Conservation (phyloP, 352 stramenopile species). For the Globisporangium cederbergense region DNA sequence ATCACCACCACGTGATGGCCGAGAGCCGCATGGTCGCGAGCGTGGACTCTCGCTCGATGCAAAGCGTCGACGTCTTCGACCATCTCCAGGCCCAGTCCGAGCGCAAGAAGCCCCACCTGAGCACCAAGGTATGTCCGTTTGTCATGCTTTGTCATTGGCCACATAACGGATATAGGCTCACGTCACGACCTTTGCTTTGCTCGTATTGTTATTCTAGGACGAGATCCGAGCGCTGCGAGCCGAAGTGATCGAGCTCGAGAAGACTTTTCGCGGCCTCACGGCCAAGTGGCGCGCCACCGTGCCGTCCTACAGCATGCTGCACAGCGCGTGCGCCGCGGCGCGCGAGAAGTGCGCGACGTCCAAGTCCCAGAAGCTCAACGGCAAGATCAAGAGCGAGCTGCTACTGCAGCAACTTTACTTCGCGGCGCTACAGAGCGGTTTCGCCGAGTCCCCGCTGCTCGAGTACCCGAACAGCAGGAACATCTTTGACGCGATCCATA, state of each 20-base stretch:
- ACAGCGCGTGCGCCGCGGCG: neutral
- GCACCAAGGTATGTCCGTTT: neutral
- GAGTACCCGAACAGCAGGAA: neutral
- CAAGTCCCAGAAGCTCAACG: neutral
- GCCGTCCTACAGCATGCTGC: neutral
- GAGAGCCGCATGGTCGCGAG: neutral
- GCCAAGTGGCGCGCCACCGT: neutral
- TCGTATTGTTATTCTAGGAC: neutral
- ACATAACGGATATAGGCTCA: no score
- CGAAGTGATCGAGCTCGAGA: neutral
- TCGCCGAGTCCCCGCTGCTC: conserved; percentile 1
- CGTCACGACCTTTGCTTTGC: no score
- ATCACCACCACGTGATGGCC: no score
- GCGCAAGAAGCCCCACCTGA: neutral
- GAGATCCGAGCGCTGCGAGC: neutral
- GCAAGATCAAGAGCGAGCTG: neutral
- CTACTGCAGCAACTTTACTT: conserved; percentile 1
- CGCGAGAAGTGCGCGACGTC: neutral
- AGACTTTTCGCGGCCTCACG: neutral
- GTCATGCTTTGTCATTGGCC: neutral
- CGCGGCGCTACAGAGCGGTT: neutral
- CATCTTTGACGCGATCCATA: conserved; percentile 3
- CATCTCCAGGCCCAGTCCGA: neutral
- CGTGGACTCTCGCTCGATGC: neutral
- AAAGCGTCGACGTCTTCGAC: neutral